Base-by-base conservation (phyloP, 768 basidiomycete genomes). In the Trametes cinnabarina region DNA sequence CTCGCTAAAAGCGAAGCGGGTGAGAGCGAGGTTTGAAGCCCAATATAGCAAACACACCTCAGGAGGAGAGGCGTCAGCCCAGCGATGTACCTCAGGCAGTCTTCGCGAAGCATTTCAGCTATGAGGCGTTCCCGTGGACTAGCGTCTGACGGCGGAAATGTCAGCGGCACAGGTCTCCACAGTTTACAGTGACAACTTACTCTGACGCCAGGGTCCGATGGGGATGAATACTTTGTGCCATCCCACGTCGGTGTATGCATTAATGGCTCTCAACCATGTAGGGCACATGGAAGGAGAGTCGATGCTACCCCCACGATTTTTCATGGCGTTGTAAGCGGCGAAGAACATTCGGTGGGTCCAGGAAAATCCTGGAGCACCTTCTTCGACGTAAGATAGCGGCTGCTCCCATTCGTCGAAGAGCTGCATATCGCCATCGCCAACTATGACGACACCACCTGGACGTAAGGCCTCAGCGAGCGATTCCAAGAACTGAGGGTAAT, bases 401-500 rank as follows among this genome's bases (percentile, higher is more conserved):
- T 63, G 54, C 43, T 66, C 54, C 42, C 66, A 55, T 46, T 72
- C 69, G 53, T 72, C 69, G 55, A 68, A 72, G 3, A 72, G 49
- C 47, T 70, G 70, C 68, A 71, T 67, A 14, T 74, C 73, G 11
- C 72, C 69, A 40, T 72, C 72, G 10, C 67, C 70, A 3, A 72
- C 50, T 0, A 74, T 55, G 4, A 72, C 43, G 10, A 72, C 66
- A 9, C 72, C 73, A 3, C 70, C 69, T 1, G 71, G 73, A 1
- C 70, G 66, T 51, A 74, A 47, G 9, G 63, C 61, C 25, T 58
- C 47, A 2, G 67, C 64, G 15, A 72, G 56, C 34, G 72, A 72
- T 11, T 60, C 60, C 9, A 74, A 57, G 12, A 73, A 58, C 2
- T 46, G 46, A 2, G 66, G 66, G 48, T 63, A 73, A 44, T 74